Base-by-base conservation (phyloP, 2,329 filamentous ascomycete species). In the Catunica adiposa region DNA sequence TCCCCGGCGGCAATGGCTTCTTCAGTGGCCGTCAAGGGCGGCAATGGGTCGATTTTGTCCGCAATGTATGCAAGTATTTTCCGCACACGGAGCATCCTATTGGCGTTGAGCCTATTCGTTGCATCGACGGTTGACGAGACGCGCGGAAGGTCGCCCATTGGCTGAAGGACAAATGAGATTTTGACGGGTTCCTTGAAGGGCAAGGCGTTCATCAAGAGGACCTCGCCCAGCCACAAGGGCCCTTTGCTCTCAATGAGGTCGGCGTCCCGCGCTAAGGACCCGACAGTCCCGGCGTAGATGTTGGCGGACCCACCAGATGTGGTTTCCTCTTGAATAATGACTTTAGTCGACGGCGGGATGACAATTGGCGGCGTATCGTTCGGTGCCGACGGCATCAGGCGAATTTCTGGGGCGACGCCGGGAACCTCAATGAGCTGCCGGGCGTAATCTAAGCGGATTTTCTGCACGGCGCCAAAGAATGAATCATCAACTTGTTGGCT, bases 1-100 rank as follows among this genome's bases (percentile, higher is more conserved):
- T 57, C 56, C 25, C 26, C 51, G 20, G 23, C 46, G 5, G 40
- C 31, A 26, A 22, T 22, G 1, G 11, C 38, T 15, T 44, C 23
- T 46, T 52, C 42, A 22, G 46, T 23, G 11, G 8, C 26, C 23
- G 55, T 52, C 55, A 52, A 38, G 29, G 34, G 40, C 11, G 76
- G 71, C n/a, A 75, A 75, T 6, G 79, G 75, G 62, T 97, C 90
- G 57, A 98, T 90, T 55, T 89, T 79, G 68, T 98, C 92, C 1
- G 89, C 87, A 17, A 98, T 80, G 63, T 98, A 98, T 0, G 82
- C 80, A 57, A 97, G 71, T 22, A 98, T 92, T 73, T 98, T 98
- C 71, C 88, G 90, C 2, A 94, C 88, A 50, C 92, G 80, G 53
- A 98, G 75, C 92, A 98, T 97, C 56, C 90, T 80, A 65, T 97